Percentiles rank a stretch among this genome's conserved stretches.
These are phyloP conservation scores for Gastrolobium villosum DNA, from an alignment of 306 rosid genomes.

Conservation along the genomic window DNA sequence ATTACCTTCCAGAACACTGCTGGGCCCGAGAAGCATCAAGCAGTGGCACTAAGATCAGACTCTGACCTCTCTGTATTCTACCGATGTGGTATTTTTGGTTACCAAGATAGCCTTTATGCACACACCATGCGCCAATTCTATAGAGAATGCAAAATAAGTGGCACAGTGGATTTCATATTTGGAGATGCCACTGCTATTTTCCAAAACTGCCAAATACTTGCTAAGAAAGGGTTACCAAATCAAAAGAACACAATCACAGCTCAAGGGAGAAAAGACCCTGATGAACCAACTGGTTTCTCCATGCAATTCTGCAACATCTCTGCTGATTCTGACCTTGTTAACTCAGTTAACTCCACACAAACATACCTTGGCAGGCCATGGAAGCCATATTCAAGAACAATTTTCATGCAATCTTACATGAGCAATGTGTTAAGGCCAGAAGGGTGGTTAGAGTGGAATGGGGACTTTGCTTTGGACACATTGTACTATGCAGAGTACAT, in stretches of 20 bases:
- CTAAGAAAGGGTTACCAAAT: slow-evolving; percentile 67
- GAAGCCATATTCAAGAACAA: slow-evolving; percentile 71
- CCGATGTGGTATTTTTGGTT: slow-evolving; percentile 65
- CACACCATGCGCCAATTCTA: slow-evolving; percentile 59
- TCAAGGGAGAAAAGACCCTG: slow-evolving; percentile 75
- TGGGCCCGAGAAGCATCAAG: slow-evolving; percentile 57
- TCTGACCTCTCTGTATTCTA: slow-evolving; percentile 76
- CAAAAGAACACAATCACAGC: slow-evolving; percentile 89
- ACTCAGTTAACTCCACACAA: slow-evolving; percentile 44
- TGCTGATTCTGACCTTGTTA: slow-evolving; percentile 61
- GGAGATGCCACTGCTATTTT: slow-evolving; percentile 76
- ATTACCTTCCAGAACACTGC: slow-evolving; percentile 72
- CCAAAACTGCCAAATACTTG: slow-evolving; percentile 71
- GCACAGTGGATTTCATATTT: slow-evolving; percentile 81
- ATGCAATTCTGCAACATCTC: slow-evolving; percentile 77
- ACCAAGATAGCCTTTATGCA: slow-evolving; percentile 77
- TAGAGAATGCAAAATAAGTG: slow-evolving; percentile 73
- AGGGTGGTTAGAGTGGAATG: slow-evolving; percentile 92
- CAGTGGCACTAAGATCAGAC: slow-evolving; percentile 81
- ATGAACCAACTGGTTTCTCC: slow-evolving; percentile 78
- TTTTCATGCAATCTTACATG: slow-evolving; percentile 64
- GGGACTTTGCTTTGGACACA: slow-evolving; percentile 56
- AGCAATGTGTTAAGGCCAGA: slow-evolving; percentile 63
- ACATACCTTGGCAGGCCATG: slow-evolving; percentile 86
- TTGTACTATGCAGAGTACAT: slow-evolving; percentile 74